These are phyloP conservation scores for Wickerhamomyces ciferrii DNA, from an alignment of 805 yeast species.

Conservation along the genomic window DNA sequence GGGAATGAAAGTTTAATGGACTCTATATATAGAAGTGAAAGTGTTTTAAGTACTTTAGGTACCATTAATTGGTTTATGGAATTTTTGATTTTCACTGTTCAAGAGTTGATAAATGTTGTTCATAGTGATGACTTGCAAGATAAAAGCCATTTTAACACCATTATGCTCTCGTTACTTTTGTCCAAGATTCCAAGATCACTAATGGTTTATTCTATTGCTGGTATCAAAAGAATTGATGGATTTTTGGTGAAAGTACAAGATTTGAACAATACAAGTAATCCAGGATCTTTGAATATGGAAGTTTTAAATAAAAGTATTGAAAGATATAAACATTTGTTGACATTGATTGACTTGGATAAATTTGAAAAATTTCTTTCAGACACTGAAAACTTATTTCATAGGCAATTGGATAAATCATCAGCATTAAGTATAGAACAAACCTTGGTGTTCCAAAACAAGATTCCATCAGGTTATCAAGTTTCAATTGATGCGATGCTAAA, in stretches of 20 bases:
- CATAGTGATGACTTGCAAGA: conserved; percentile 13
- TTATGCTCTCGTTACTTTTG: conserved; percentile 54
- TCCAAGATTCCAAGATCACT: conserved; percentile 69
- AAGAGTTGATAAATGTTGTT: conserved; percentile 56
- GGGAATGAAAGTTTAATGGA: conserved; percentile 38
- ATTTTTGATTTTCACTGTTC: conserved; percentile 63
- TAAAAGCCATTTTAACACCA: conserved; percentile 22
- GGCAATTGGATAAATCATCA: conserved; percentile 12
- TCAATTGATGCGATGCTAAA: conserved; percentile 24
- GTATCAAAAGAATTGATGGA: conserved; percentile 50
- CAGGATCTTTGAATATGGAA: conserved; percentile 43
- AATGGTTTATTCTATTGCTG: conserved; percentile 59
- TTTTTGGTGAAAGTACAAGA: conserved; percentile 19
- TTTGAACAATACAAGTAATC: conserved; percentile 5
- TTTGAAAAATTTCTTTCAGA: conserved; percentile 62
- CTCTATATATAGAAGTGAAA: conserved; percentile 54
- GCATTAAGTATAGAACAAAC: conserved; percentile 18
- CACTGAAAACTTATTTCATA: conserved; percentile 32
- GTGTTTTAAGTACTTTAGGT: conserved; percentile 64
- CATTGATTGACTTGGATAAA: conserved; percentile 33
- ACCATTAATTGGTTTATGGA: conserved; percentile 84
- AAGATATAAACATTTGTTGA: conserved; percentile 28
- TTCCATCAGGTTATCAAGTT: conserved; percentile 19
- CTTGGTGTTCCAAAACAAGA: conserved; percentile 20
- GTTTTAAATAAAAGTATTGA: conserved; percentile 46